Percentiles rank a stretch among this genome's conserved stretches.
Evolutionary conservation across 371 early-diverging fungal species (phyloP).

Genomic region (Syncephalis fuscata): DNA sequence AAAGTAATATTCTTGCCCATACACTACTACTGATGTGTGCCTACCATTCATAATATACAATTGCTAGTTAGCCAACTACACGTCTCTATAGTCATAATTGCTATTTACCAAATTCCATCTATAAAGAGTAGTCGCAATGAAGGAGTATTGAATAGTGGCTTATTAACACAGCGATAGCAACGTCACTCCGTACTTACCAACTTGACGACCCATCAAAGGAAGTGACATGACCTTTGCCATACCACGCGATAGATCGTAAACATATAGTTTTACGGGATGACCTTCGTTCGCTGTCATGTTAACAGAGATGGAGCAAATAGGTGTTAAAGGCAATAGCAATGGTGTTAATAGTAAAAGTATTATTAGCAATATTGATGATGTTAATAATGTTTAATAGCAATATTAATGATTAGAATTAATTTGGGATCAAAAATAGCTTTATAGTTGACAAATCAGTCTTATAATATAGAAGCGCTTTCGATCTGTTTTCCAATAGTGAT

Average conservation of each 20-base stretch:
- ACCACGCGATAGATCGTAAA: constrained; percentile 68
- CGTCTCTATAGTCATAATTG: neutral
- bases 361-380: too few species aligned
- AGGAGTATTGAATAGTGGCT: neutral
- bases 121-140: constrained; percentile 1
- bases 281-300: too few species aligned
- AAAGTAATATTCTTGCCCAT: constrained; percentile 72
- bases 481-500: too few species aligned
- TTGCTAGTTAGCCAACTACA: neutral
- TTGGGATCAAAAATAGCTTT: too few species aligned
- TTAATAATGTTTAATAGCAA: too few species aligned
- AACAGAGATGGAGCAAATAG: too few species aligned
- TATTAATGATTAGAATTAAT: too few species aligned
- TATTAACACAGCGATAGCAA: neutral
- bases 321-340: too few species aligned
- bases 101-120: constrained; percentile 44
- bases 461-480: too few species aligned
- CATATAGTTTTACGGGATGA: constrained; percentile 11
- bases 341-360: too few species aligned
- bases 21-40: constrained; percentile 87
- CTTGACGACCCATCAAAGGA: constrained; percentile 45
- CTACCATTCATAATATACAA: constrained; percentile 5
- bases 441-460: too few species aligned
- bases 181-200: constrained; percentile 16
- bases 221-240: constrained; percentile 45